These are phyloP conservation scores for Albatrellus ellisii DNA, from an alignment of 768 basidiomycete genomes.

Conservation along the genomic window DNA sequence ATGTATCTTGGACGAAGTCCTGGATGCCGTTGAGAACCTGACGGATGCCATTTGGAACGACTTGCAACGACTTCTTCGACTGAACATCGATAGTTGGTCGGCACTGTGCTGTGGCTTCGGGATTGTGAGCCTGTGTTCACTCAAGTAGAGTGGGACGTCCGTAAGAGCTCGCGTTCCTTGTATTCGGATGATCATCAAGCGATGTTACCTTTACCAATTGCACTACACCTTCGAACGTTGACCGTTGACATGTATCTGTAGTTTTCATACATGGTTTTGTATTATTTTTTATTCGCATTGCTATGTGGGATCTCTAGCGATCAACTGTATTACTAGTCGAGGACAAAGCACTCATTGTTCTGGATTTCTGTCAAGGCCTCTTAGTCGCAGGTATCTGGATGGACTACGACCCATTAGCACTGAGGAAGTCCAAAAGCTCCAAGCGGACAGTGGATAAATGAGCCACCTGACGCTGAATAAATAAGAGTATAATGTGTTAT, in stretches of 20 bases:
- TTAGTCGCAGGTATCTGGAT: too few relatives aligned
- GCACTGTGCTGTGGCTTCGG: constrained; percentile 13
- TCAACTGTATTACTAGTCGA: too few relatives aligned
- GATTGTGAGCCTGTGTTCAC: constrained; percentile 13
- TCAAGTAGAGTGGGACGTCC: background rate
- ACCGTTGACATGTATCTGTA: constrained; percentile 11
- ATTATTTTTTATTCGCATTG: constrained; percentile 15
- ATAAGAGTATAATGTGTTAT: constrained; percentile 16
- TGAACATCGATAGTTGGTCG: constrained; percentile 15
- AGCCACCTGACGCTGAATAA: too few relatives aligned
- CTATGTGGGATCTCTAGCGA: constrained; percentile 11
- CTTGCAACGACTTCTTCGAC: constrained; percentile 25
- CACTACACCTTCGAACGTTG: constrained; percentile 13
- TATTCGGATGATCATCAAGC: constrained; percentile 16
- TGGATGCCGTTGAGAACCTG: constrained; percentile 36
- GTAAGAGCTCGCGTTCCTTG: constrained; percentile 13
- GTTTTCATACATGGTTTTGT: constrained; percentile 14
- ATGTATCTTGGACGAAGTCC: constrained; percentile 38
- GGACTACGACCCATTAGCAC: too few relatives aligned
- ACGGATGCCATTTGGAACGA: constrained; percentile 33
- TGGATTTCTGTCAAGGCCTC: background rate
- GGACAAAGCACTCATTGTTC: background rate
- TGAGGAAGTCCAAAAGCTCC: too few relatives aligned
- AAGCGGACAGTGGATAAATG: too few relatives aligned
- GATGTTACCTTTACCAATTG: constrained; percentile 20